Conservation (phyloP, 805 yeast species). For the Starmerella cellae region DNA sequence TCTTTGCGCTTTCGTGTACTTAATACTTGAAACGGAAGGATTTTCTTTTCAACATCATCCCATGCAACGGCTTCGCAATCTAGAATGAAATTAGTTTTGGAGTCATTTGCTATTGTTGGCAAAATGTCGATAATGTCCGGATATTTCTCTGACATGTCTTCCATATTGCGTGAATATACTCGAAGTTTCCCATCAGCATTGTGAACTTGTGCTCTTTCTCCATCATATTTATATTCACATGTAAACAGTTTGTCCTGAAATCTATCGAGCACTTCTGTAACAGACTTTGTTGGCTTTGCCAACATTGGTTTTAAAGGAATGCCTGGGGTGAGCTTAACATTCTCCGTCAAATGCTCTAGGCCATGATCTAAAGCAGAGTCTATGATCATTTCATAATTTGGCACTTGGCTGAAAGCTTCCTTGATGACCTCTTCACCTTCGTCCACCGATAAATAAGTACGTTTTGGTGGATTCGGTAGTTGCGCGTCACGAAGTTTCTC, state of each 20-base stretch:
- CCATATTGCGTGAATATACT: slow-evolving; percentile 87
- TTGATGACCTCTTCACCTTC: slow-evolving; percentile 39
- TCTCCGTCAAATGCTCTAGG: slow-evolving; percentile 46
- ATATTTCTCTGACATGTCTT: slow-evolving; percentile 90
- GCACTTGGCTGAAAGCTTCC: slow-evolving; percentile 79
- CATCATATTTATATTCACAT: slow-evolving; percentile 95
- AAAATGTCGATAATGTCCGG: slow-evolving; percentile 74
- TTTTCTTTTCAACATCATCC: slow-evolving; percentile 66
- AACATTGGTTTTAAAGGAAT: slow-evolving; percentile 95
- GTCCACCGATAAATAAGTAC: not conserved
- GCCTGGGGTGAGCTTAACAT: slow-evolving; percentile 74
- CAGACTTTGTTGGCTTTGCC: slow-evolving; percentile 92
- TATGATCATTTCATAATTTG: slow-evolving; percentile 75
- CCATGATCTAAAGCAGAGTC: slow-evolving; percentile 55
- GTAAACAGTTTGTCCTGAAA: slow-evolving; percentile 78
- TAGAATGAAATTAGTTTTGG: slow-evolving; percentile 45
- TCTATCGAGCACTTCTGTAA: slow-evolving; percentile 80
- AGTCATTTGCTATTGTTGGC: slow-evolving; percentile 38
- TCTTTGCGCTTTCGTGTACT: slow-evolving; percentile 91
- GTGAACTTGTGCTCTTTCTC: slow-evolving; percentile 95
- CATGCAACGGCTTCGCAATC: slow-evolving; percentile 98
- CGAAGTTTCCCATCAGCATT: slow-evolving; percentile 48
- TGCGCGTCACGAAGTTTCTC: slow-evolving; percentile 32
- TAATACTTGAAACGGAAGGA: slow-evolving; percentile 83
- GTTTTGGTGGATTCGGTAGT: slow-evolving; percentile 12